Percentiles rank a stretch among this genome's conserved stretches.
Evolutionary conservation across 2,329 filamentous ascomycete species (phyloP).

Genomic region (Exutisphaerella laricina): DNA sequence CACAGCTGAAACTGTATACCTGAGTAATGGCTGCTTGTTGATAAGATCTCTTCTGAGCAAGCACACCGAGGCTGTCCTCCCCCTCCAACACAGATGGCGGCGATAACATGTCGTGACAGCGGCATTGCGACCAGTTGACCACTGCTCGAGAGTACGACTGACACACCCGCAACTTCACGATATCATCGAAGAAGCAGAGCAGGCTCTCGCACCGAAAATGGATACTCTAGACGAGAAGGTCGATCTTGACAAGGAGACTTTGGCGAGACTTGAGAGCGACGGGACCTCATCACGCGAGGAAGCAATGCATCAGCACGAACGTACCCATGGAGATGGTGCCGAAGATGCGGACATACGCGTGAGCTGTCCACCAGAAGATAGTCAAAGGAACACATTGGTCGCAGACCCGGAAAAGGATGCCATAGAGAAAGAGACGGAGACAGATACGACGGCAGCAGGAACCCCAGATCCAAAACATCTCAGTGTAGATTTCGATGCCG

Average conservation of each 20-base stretch:
- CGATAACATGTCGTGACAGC: not conserved
- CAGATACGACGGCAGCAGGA: conserved; percentile 1
- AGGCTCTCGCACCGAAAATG: conserved; percentile 3
- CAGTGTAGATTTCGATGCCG: conserved; percentile 12
- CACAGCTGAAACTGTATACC: not conserved
- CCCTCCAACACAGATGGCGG: not conserved
- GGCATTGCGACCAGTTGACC: not conserved
- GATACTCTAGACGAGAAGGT: conserved; percentile 14
- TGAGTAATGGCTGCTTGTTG: conserved; percentile 1
- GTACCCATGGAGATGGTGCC: too few relatives aligned
- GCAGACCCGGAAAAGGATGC: conserved; percentile 18
- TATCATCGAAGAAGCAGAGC: not conserved
- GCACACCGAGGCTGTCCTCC: not conserved
- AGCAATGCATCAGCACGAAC: not conserved
- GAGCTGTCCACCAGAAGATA: conserved; percentile 3
- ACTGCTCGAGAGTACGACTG: not conserved
- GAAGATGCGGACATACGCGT: conserved; percentile 5
- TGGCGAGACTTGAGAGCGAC: not conserved
- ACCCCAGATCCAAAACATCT: conserved; percentile 13
- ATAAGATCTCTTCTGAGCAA: not conserved
- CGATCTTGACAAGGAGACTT: conserved; percentile 7
- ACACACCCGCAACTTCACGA: not conserved
- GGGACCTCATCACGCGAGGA: not conserved
- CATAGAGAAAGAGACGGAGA: conserved; percentile 15
- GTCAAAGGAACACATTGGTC: conserved; percentile 5